Evolutionary conservation across 352 stramenopile genomes (phyloP), one percentile per base, ranked within the genome.

Genomic region (Globisporangium cylindrosporum): DNA sequence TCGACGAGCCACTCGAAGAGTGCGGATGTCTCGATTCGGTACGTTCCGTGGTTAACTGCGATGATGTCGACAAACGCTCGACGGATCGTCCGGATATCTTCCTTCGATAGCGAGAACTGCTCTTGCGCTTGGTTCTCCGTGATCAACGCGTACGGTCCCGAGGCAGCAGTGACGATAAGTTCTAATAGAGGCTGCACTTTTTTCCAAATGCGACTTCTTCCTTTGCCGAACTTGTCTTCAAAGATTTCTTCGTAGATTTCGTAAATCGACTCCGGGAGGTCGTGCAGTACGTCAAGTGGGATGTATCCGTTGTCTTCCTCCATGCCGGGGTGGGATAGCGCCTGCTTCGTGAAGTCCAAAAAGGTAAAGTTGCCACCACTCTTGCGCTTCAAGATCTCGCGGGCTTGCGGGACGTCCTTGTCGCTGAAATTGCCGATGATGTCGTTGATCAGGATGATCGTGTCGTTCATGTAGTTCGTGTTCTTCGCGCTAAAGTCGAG

Each of bases 171-270:
- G 7, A 92, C 79, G 66, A 94, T 86, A 43, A 93, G 75, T 68
- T 91, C 70, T 2, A 95, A 71, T 48, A 94, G 76, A 9, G 84
- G 86, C 29, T 92, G 80, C 1, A 76, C 86, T 69, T 93, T 93
- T 41, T 76, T 75, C 88, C 88, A 95, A n/a, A 91, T 62, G 24
- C 86, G 88, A n/a, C 68, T 83, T 24, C 77, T 82, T 14, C 83
- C 86, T 32, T 88, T 78, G 32, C 88, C 88, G 59, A 94, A 95
- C 73, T 95, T 95, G 68, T 95, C 88, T 59, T 95, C 83, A 56
- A 95, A 95, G 49, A 95, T 93, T 69, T 93, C 83, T 1, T 80
- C 78, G 63, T 90, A 94, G 62, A 95, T 95, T 53, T 93, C 88
- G 69, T 86, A 89, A 32, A 95, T 70, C 18, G 84, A 87, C 71